phyloP scores from a whole-genome alignment of 2,329 filamentous ascomycete species.

The Apiospora marii region DNA sequence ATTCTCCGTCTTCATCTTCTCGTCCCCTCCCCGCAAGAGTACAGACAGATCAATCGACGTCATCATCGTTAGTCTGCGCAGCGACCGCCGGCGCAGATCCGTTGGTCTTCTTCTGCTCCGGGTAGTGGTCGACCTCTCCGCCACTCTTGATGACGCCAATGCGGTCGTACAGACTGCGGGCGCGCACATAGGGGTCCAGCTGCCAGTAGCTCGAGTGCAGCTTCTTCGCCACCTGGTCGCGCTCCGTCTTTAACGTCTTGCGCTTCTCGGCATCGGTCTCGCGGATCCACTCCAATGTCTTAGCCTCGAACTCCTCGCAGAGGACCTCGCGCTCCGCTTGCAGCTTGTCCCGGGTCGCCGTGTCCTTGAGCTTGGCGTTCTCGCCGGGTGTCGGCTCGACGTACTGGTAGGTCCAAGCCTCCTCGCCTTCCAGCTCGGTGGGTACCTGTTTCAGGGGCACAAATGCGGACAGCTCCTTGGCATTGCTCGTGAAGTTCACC shows the following conservation, averaged over 20 bases:
- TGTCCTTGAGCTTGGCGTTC: slow-evolving; percentile 77
- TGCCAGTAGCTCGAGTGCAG: slow-evolving; percentile 85
- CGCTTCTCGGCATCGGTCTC: slow-evolving; percentile 55
- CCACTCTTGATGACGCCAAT: slow-evolving; percentile 72
- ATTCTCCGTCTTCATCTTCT: neutral
- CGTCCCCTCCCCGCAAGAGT: neutral
- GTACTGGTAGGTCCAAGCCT: slow-evolving; percentile 86
- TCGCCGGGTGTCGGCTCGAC: slow-evolving; percentile 78
- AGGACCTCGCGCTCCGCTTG: slow-evolving; percentile 69
- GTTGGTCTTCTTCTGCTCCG: slow-evolving; percentile 31
- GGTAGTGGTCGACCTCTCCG: slow-evolving; percentile 78
- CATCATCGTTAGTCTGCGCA: slow-evolving; percentile 1
- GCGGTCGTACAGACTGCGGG: slow-evolving; percentile 85
- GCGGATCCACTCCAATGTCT: slow-evolving; percentile 78
- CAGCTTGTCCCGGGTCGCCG: slow-evolving; percentile 68
- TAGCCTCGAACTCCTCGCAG: slow-evolving; percentile 76
- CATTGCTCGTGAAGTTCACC: slow-evolving; percentile 88
- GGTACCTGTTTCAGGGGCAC: slow-evolving; percentile 76
- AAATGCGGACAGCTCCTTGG: slow-evolving; percentile 79
- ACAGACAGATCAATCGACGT: slow-evolving; percentile 13
- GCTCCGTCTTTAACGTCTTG: slow-evolving; percentile 60
- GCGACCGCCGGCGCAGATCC: neutral
- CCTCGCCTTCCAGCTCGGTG: slow-evolving; percentile 85
- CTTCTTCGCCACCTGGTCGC: slow-evolving; percentile 67
- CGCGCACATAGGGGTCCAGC: slow-evolving; percentile 85